Base-by-base conservation (phyloP, 345 rosid species). In the Lenwebbia sp. region DNA sequence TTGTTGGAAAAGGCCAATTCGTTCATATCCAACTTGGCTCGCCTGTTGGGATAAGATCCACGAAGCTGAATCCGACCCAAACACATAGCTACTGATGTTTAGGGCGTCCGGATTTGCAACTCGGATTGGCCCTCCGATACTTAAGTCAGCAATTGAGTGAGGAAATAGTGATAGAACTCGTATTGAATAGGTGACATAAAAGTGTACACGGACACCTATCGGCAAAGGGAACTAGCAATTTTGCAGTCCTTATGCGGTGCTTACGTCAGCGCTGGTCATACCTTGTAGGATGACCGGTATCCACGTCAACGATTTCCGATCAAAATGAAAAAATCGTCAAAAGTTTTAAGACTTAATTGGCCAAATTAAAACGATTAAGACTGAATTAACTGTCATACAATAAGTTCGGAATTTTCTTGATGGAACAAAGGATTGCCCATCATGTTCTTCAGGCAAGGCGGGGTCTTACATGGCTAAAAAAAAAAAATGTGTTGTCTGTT, bases 281-380 rank as follows among this genome's bases (percentile, higher is more conserved):
- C 0, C 6, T 15, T 6, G 9, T 0, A 7, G 0, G 21, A 15
- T 65, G 10, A 0, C 0, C 0, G 0, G 3, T 9, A 65, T 30
- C 10, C 3, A 65, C 0, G 0, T 33, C 3, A 30, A 2, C 1
- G 3, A 65, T 30, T 65, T 30, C 0, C 1, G 4, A 30, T 10
- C 5, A 65, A 65, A 30, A 8, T 65, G 4, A 4, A 0, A 8
- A 65, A 30, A 65, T 65, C 3, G 3, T 30, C 0, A 0, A 30
- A 62, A 15, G 0, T 1, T 15, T 62, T 62, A 30, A 0, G 2
- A 30, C 7, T 15, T 30, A 62, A 62, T 62, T 62, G 1, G 7
- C 33, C 1, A 2, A 30, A 62, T 30, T 15, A 0, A 30, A 62
- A 62, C 3, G 0, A 14, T 14, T 14, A 30, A 0, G 15, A 30